These are phyloP conservation scores for Solanum rostratum DNA, from an alignment of 257 asterid species.

Conservation along the genomic window DNA sequence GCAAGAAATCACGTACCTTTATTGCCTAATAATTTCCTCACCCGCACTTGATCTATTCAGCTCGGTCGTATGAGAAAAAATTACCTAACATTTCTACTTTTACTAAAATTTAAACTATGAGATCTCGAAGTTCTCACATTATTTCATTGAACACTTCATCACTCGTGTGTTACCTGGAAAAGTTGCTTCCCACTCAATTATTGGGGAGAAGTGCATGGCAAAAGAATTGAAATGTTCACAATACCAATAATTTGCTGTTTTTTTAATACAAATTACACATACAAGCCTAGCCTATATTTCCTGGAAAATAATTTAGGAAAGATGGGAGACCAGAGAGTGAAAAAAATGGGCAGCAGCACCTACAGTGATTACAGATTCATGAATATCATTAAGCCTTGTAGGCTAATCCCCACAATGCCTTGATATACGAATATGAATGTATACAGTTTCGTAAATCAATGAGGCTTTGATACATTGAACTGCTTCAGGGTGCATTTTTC, in stretches of 20 bases:
- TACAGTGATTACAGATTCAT: neutral
- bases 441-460: neutral
- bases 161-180: neutral
- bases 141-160: neutral
- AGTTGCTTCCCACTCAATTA: neutral
- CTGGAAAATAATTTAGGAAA: neutral
- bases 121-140: neutral
- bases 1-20: neutral
- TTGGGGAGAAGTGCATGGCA: neutral
- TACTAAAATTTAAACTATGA: neutral
- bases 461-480: neutral
- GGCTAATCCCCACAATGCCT: neutral
- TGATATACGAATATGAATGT: neutral
- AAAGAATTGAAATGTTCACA: neutral
- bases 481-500: neutral
- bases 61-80: neutral
- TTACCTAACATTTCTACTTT: neutral
- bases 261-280: neutral
- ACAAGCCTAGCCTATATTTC: neutral
- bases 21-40: neutral
- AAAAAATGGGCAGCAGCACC: neutral
- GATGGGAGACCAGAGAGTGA: neutral
- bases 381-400: neutral
- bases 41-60: neutral
- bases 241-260: neutral